These are phyloP conservation scores for Septoria linicola DNA, from an alignment of 2,329 filamentous ascomycete species.

Conservation along the genomic window DNA sequence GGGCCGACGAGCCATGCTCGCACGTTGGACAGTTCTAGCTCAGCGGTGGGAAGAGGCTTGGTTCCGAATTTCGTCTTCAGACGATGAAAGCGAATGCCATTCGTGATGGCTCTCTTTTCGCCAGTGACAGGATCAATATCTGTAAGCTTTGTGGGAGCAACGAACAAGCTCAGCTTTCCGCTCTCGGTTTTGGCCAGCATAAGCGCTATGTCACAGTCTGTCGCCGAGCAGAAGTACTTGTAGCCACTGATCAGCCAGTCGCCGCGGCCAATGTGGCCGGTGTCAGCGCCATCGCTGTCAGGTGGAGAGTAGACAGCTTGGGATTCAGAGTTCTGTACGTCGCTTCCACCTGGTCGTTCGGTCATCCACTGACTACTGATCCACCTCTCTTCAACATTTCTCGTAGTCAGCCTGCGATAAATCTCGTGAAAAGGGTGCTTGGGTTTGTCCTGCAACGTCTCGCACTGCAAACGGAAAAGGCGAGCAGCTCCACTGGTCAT, in stretches of 20 bases:
- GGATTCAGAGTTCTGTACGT: slow-evolving; percentile 41
- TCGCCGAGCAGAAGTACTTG: slow-evolving; percentile 70
- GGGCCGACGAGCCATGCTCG: slow-evolving; percentile 59
- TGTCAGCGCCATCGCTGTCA: slow-evolving; percentile 60
- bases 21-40: slow-evolving; percentile 55
- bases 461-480: slow-evolving; percentile 2
- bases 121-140: slow-evolving; percentile 16
- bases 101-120: slow-evolving; percentile 45
- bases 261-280: slow-evolving; percentile 16
- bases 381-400: slow-evolving; percentile 46
- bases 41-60: slow-evolving; percentile 67
- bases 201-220: slow-evolving; percentile 63
- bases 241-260: slow-evolving; percentile 62
- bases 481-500: slow-evolving; percentile 24
- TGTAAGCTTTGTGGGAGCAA: slow-evolving; percentile 60
- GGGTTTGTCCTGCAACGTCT: slow-evolving; percentile 6
- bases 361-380: slow-evolving; percentile 79
- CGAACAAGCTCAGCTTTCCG: slow-evolving; percentile 59
- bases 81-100: slow-evolving; percentile 66
- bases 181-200: slow-evolving; percentile 57
- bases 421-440: slow-evolving; percentile 19
- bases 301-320: slow-evolving; percentile 43
- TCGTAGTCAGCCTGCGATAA: slow-evolving; percentile 50
- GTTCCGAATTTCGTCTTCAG: slow-evolving; percentile 74
- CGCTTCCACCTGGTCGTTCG: slow-evolving; percentile 66